Evolutionary conservation across 208 protist species (phyloP).

Genomic region (Wallacemonas rigidus): DNA sequence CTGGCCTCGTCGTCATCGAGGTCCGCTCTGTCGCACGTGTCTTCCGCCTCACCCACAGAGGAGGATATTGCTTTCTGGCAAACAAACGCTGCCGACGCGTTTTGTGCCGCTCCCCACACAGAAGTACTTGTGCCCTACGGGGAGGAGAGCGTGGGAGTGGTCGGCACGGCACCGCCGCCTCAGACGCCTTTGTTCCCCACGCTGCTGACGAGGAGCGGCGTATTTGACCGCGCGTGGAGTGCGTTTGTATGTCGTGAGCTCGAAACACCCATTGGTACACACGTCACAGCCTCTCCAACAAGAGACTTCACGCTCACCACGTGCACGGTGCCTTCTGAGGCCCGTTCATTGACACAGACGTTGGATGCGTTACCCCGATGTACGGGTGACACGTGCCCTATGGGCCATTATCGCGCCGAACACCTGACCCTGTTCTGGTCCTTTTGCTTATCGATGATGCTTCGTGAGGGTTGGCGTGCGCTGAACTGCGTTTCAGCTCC

Average conservation of each 20-base stretch:
- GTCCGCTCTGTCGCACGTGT: background rate
- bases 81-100: constrained; percentile 31
- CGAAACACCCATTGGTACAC: background rate
- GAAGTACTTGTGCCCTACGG: no score
- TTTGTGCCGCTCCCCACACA: constrained; percentile 22
- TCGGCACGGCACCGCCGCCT: background rate
- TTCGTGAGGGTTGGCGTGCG: constrained; percentile 13
- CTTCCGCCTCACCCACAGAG: background rate
- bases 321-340: no score
- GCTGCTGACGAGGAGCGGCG: background rate
- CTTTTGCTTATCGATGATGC: constrained; percentile 4
- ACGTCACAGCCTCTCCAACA: background rate
- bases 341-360: background rate
- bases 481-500: background rate
- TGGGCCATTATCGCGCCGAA: background rate
- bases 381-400: background rate
- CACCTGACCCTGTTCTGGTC: constrained; percentile 17
- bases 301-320: no score
- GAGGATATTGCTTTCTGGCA: constrained; percentile 18
- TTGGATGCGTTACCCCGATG: background rate
- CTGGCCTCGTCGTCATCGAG: background rate
- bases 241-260: background rate
- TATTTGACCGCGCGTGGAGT: background rate
- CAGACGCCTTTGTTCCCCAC: background rate
- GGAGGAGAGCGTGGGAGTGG: no score